A percentile compares a stretch with the other conserved stretches of the same genome.
phyloP scores from a whole-genome alignment of 2,329 filamentous ascomycete species.

The Cordyceps tenuipes region DNA sequence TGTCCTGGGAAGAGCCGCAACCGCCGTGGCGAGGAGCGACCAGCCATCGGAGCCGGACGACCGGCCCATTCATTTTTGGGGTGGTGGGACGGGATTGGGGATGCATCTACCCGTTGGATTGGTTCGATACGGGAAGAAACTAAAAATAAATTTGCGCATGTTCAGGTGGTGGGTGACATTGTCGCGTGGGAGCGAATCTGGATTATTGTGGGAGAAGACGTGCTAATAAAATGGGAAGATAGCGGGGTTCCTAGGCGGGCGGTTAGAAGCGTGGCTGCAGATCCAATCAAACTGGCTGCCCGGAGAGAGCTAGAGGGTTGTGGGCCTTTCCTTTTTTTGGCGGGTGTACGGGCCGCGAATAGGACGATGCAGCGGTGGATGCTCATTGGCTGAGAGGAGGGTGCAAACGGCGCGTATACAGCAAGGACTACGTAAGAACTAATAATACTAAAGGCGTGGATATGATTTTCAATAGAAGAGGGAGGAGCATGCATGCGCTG shows the following conservation, averaged over 20 bases:
- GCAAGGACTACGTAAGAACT: too few species aligned
- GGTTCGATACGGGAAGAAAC: not conserved
- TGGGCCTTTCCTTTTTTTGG: not conserved
- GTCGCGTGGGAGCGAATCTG: too few species aligned
- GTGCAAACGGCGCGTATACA: not conserved
- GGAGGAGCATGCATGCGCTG: too few species aligned
- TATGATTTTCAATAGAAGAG: too few species aligned
- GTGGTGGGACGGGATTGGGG: not conserved
- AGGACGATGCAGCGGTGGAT: too few species aligned
- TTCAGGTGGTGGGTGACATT: too few species aligned
- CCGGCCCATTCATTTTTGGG: not conserved
- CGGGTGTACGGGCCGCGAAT: too few species aligned
- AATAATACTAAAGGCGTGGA: too few species aligned
- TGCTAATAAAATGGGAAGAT: not conserved
- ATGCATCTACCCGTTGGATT: not conserved
- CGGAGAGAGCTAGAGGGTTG: not conserved
- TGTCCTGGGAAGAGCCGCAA: not conserved
- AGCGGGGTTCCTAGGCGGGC: not conserved
- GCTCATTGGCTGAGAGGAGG: not conserved
- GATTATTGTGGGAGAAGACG: too few species aligned
- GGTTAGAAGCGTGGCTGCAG: conserved; percentile 8
- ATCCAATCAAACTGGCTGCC: not conserved
- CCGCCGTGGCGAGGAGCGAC: conserved; percentile 3
- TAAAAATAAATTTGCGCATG: too few species aligned
- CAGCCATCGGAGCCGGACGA: not conserved